These are phyloP conservation scores for Coemansia guatemalensis DNA, from an alignment of 192 early-diverging fungal genomes.

Conservation along the genomic window DNA sequence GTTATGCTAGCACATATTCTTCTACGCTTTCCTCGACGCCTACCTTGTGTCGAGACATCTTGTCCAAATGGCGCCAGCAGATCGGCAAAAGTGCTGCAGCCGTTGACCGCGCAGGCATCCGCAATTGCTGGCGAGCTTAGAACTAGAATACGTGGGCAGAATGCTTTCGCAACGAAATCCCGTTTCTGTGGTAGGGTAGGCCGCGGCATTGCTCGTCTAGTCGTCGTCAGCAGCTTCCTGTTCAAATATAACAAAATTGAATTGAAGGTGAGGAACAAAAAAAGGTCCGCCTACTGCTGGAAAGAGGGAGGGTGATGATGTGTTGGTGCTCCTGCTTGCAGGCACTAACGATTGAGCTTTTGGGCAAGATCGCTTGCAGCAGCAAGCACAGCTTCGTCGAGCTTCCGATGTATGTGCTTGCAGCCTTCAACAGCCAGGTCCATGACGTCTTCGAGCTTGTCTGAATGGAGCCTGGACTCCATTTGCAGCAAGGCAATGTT, in stretches of 20 bases:
- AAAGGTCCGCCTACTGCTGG: background rate
- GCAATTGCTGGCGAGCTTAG: constrained; percentile 25
- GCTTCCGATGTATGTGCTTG: constrained; percentile 51
- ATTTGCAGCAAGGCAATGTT: constrained; percentile 84
- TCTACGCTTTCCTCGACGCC: background rate
- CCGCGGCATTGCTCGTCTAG: constrained; percentile 48
- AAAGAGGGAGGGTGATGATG: too few species aligned
- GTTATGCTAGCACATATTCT: background rate
- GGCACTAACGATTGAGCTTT: constrained; percentile 38
- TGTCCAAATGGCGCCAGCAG: constrained; percentile 52
- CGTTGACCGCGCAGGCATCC: constrained; percentile 35
- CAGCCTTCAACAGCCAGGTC: constrained; percentile 51
- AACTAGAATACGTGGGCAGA: constrained; percentile 52
- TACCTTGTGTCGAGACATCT: constrained; percentile 52
- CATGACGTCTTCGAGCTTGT: constrained; percentile 56
- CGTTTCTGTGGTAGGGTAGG: constrained; percentile 42
- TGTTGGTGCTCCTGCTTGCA: background rate
- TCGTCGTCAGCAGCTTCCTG: constrained; percentile 32
- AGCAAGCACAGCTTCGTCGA: constrained; percentile 51
- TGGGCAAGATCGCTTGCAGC: constrained; percentile 43
- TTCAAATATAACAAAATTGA: background rate
- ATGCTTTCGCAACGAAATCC: constrained; percentile 50
- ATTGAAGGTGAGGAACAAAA: background rate
- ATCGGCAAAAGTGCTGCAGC: constrained; percentile 42
- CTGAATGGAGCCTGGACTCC: constrained; percentile 86